A percentile compares a stretch with the other conserved stretches of the same genome.
Evolutionary conservation across 192 early-diverging fungal genomes (phyloP).

Genomic region (Coemansia asiatica): DNA sequence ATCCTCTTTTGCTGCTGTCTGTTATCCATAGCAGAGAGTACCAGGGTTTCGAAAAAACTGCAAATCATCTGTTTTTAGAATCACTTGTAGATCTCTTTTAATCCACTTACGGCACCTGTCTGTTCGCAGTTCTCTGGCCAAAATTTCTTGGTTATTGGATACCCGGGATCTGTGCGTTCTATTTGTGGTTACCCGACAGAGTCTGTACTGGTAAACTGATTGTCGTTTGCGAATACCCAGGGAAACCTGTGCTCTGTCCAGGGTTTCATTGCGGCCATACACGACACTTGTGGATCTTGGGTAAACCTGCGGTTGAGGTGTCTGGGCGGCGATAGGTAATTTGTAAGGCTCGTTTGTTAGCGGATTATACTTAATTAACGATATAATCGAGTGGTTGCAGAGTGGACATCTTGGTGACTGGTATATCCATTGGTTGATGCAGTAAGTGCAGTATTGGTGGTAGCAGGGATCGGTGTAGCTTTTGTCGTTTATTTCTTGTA

Average conservation of each 20-base stretch:
- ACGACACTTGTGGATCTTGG: neutral
- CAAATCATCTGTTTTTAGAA: constrained; percentile 15
- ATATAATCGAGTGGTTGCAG: constrained; percentile 32
- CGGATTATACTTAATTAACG: constrained; percentile 19
- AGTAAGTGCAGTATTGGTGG: constrained; percentile 53
- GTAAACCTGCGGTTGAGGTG: neutral
- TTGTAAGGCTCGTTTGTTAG: constrained; percentile 2
- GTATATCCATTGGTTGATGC: constrained; percentile 55
- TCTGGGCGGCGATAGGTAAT: neutral
- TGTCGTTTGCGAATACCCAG: constrained; percentile 37
- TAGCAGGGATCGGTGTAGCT: constrained; percentile 46
- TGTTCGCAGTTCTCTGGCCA: constrained; percentile 7
- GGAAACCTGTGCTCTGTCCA: neutral
- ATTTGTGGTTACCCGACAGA: constrained; percentile 10
- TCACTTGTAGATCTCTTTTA: constrained; percentile 25
- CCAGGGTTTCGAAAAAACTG: constrained; percentile 19
- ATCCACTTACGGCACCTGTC: constrained; percentile 32
- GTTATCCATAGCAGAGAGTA: neutral
- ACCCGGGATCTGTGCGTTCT: neutral
- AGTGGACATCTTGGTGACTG: constrained; percentile 45
- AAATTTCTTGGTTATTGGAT: constrained; percentile 2
- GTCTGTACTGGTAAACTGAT: constrained; percentile 22
- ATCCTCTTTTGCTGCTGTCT: constrained; percentile 9
- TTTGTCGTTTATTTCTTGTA: constrained; percentile 16
- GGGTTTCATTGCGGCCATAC: constrained; percentile 16